A percentile compares a stretch with the other conserved stretches of the same genome.
phyloP scores from a whole-genome alignment of 305 asterid genomes.

The Coffea humblotiana region DNA sequence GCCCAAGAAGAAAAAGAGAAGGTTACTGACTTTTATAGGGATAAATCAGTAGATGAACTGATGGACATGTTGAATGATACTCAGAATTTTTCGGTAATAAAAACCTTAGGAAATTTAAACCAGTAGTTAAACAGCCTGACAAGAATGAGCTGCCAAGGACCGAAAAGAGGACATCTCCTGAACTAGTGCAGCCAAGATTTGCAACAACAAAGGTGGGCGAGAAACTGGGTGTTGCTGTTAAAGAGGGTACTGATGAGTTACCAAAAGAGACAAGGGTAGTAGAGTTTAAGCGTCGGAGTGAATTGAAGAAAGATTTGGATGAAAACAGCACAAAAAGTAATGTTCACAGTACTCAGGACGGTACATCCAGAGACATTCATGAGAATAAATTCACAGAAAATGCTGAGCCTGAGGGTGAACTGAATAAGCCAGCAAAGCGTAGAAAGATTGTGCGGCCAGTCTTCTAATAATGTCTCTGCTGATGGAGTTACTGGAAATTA shows the following conservation, averaged over 20 bases:
- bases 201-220: conserved; percentile 14
- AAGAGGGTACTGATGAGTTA: conserved; percentile 33
- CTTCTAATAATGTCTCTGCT: conserved; percentile 32
- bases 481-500: conserved; percentile 15
- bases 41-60: conserved; percentile 62
- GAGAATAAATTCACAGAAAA: conserved; percentile 16
- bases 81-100: conserved; percentile 29
- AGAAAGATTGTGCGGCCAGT: conserved; percentile 59
- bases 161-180: conserved; percentile 27
- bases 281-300: conserved; percentile 64
- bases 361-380: conserved; percentile 15
- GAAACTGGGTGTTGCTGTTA: conserved; percentile 23
- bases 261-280: conserved; percentile 54
- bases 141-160: conserved; percentile 23
- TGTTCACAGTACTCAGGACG: conserved; percentile 15
- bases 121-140: conserved; percentile 25
- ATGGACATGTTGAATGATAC: conserved; percentile 47
- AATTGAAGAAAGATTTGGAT: conserved; percentile 35
- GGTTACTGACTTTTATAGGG: conserved; percentile 29
- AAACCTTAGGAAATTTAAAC: conserved; percentile 30
- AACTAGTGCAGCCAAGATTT: conserved; percentile 15
- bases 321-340: background rate
- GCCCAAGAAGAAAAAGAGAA: conserved; percentile 26
- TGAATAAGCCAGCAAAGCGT: conserved; percentile 40
- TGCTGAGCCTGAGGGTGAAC: conserved; percentile 31